phyloP scores from a whole-genome alignment of 2,329 filamentous ascomycete genomes.

The Tolypocladium pustulatum region DNA sequence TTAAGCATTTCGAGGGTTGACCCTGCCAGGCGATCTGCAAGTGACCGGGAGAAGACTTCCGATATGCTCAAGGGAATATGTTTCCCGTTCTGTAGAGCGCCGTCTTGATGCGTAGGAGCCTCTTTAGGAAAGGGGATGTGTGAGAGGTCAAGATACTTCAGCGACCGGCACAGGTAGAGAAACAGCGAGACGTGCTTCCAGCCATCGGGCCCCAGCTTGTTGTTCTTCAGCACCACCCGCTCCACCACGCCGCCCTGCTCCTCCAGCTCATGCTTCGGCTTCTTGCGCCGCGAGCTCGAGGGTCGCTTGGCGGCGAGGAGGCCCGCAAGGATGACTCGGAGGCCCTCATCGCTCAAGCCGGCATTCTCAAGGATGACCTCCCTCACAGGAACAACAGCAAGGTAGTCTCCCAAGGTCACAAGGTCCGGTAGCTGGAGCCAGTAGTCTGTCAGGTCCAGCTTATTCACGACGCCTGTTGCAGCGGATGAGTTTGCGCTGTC shows the following conservation, averaged over 20 bases:
- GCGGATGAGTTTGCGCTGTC: conserved; percentile 55
- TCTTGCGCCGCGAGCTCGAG: conserved; percentile 39
- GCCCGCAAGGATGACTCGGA: conserved; percentile 78
- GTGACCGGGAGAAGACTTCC: conserved; percentile 63
- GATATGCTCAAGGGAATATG: conserved; percentile 24
- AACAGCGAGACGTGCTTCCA: conserved; percentile 91
- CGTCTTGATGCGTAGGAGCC: conserved; percentile 15
- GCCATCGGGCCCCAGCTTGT: conserved; percentile 76
- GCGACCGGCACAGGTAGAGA: conserved; percentile 76
- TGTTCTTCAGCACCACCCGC: conserved; percentile 81
- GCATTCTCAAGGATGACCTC: conserved; percentile 82
- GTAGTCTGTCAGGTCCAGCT: conserved; percentile 76
- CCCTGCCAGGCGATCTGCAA: conserved; percentile 68
- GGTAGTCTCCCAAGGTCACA: conserved; percentile 81
- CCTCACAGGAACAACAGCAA: conserved; percentile 84
- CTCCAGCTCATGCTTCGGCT: conserved; percentile 28
- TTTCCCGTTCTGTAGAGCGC: conserved; percentile 19
- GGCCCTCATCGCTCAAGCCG: conserved; percentile 74
- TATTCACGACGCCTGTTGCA: conserved; percentile 66
- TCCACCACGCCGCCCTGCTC: conserved; percentile 67
- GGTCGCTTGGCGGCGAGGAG: conserved; percentile 69
- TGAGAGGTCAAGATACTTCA: conserved; percentile 80
- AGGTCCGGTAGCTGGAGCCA: conserved; percentile 76
- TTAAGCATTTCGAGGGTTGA: conserved; percentile 71
- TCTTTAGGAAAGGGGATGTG: conserved; percentile 64